Evolutionary conservation across 352 stramenopile genomes (phyloP).

Genomic region (Phytopythium delawarense): DNA sequence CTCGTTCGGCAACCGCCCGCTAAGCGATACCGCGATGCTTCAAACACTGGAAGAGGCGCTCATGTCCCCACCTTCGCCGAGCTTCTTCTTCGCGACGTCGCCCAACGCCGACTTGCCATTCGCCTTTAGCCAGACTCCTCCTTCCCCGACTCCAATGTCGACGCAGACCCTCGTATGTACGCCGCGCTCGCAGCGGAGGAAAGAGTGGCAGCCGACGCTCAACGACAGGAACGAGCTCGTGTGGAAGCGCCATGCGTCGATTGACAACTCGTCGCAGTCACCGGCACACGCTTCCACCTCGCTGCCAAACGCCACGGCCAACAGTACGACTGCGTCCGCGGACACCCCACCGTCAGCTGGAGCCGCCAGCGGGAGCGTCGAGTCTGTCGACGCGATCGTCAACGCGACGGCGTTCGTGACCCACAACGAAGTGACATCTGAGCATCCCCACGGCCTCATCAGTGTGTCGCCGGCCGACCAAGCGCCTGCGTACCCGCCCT

Average conservation of each 20-base stretch:
- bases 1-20: background rate
- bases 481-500: conserved; percentile 27
- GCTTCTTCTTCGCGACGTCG: background rate
- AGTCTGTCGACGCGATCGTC: conserved; percentile 19
- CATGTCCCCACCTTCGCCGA: conserved; percentile 4
- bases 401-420: conserved; percentile 37
- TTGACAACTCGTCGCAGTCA: conserved; percentile 1
- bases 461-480: conserved; percentile 21
- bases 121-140: background rate
- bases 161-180: background rate
- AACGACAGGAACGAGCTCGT: conserved; percentile 24
- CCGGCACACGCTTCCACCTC: background rate
- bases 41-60: conserved; percentile 5
- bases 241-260: conserved; percentile 20
- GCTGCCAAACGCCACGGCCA: background rate
- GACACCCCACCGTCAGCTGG: background rate
- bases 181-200: conserved; percentile 16
- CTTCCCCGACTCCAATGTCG: conserved; percentile 2
- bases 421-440: conserved; percentile 14
- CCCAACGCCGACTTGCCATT: background rate
- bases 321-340: background rate
- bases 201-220: conserved; percentile 35
- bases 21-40: background rate
- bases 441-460: conserved; percentile 21
- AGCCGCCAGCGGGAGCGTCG: no score